These are phyloP conservation scores for Panaeolus papilionaceus DNA, from an alignment of 768 basidiomycete species.

Conservation along the genomic window DNA sequence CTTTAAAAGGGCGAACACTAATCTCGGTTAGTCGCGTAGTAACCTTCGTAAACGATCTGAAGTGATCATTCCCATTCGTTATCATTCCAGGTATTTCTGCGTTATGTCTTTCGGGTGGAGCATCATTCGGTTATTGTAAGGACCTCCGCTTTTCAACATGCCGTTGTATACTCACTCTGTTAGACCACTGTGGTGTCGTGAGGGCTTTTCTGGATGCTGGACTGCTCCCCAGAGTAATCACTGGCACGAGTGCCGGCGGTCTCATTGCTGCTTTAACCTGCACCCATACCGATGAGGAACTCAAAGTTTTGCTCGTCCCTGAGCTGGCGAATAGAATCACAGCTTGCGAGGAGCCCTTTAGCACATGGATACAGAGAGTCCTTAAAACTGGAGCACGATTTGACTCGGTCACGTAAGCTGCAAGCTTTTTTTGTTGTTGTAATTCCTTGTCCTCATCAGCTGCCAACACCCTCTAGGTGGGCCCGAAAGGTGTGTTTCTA, in stretches of 20 bases:
- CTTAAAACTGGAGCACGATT: constrained; percentile 94
- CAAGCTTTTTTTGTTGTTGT: constrained; percentile 4
- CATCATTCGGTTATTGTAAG: constrained; percentile 92
- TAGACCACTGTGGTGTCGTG: constrained; percentile 90
- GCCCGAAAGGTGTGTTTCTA: constrained; percentile 73
- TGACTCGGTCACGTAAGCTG: constrained; percentile 67
- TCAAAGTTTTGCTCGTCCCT: constrained; percentile 78
- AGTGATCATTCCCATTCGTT: constrained; percentile 2
- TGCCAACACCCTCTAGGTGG: constrained; percentile 56
- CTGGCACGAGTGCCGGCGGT: constrained; percentile 94
- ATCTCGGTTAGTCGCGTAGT: constrained; percentile 62
- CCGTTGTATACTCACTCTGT: constrained; percentile 14
- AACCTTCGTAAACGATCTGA: neutral
- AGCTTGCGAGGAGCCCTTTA: constrained; percentile 80
- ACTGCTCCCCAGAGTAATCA: constrained; percentile 89
- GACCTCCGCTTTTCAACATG: constrained; percentile 12
- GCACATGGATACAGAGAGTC: constrained; percentile 73
- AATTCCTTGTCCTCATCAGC: constrained; percentile 20
- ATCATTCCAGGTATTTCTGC: constrained; percentile 68
- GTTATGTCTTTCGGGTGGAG: constrained; percentile 95
- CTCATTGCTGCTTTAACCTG: constrained; percentile 79
- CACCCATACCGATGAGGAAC: constrained; percentile 88
- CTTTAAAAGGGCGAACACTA: constrained; percentile 88
- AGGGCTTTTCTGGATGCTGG: constrained; percentile 90
- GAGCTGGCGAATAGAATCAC: constrained; percentile 84